These are phyloP conservation scores for Colletotrichum somersetense DNA, from an alignment of 2,329 filamentous ascomycete genomes.

Conservation along the genomic window DNA sequence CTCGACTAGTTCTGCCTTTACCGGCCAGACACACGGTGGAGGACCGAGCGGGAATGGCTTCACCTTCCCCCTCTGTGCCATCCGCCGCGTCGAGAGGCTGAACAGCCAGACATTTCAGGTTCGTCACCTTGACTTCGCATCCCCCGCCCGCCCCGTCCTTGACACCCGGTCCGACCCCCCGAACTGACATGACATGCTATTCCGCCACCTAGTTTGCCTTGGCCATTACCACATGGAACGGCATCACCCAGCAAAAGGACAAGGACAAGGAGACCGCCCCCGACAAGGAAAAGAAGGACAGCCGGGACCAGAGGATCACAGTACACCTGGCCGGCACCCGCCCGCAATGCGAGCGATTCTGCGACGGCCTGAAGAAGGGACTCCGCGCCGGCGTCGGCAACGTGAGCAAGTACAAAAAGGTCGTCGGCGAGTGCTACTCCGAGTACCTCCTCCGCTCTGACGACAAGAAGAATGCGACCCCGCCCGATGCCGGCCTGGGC, in stretches of 20 bases:
- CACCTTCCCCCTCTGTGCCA: conserved; percentile 90
- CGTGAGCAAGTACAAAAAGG: conserved; percentile 84
- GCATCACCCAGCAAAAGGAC: conserved; percentile 67
- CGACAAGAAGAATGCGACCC: conserved; percentile 70
- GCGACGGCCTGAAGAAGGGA: conserved; percentile 93
- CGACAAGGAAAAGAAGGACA: conserved; percentile 54
- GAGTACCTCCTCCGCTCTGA: conserved; percentile 80
- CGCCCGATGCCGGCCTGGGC: conserved; percentile 93
- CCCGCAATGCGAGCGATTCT: conserved; percentile 93
- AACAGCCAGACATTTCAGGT: conserved; percentile 90
- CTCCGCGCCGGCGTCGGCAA: conserved; percentile 88
- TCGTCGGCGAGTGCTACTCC: conserved; percentile 89
- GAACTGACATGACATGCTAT: conserved; percentile 25
- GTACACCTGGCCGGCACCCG: conserved; percentile 91
- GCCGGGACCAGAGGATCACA: conserved; percentile 84
- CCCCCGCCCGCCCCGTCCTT: conserved; percentile 4
- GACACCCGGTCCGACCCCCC: conserved; percentile 20
- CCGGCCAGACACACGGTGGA: conserved; percentile 91
- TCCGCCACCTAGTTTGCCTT: conserved; percentile 77
- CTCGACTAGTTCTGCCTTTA: conserved; percentile 85
- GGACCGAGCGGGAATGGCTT: conserved; percentile 97
- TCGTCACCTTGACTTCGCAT: conserved; percentile 36
- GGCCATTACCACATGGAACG: conserved; percentile 95
- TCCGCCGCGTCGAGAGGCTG: conserved; percentile 90
- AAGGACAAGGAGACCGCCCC: conserved; percentile 56